Evolutionary conservation across 2,329 filamentous ascomycete genomes (phyloP).

Genomic region (Trichoderma sp.): DNA sequence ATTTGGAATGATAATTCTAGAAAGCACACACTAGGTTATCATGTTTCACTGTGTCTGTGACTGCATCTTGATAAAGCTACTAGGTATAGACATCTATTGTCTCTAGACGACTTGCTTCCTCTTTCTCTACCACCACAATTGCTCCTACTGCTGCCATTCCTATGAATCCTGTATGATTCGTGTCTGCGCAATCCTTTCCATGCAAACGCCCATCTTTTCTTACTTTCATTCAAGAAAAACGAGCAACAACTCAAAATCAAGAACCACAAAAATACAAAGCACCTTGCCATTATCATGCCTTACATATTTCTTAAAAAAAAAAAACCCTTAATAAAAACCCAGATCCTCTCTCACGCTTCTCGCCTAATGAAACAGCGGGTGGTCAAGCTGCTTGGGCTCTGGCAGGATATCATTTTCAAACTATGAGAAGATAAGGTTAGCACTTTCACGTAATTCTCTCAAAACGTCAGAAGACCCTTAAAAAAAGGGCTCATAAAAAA

Average conservation of each 20-base stretch:
- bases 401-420: slow-evolving; percentile 42
- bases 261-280: neutral
- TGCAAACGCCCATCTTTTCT: slow-evolving; percentile 1
- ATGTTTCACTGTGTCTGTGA: neutral
- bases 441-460: neutral
- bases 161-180: neutral
- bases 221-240: slow-evolving; percentile 3
- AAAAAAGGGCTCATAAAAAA: neutral
- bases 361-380: slow-evolving; percentile 39
- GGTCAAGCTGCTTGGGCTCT: slow-evolving; percentile 34
- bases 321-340: neutral
- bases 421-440: slow-evolving; percentile 25
- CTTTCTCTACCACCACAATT: neutral
- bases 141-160: neutral
- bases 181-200: neutral
- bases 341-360: neutral
- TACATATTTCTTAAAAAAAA: slow-evolving; percentile 3
- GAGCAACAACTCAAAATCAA: neutral
- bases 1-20: neutral
- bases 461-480: neutral
- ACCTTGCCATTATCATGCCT: slow-evolving; percentile 5
- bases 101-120: neutral
- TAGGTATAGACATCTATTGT: neutral
- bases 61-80: neutral
- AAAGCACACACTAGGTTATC: neutral